Base-by-base conservation (phyloP, 2,329 filamentous ascomycete species). In the Leptographium radiaticola region DNA sequence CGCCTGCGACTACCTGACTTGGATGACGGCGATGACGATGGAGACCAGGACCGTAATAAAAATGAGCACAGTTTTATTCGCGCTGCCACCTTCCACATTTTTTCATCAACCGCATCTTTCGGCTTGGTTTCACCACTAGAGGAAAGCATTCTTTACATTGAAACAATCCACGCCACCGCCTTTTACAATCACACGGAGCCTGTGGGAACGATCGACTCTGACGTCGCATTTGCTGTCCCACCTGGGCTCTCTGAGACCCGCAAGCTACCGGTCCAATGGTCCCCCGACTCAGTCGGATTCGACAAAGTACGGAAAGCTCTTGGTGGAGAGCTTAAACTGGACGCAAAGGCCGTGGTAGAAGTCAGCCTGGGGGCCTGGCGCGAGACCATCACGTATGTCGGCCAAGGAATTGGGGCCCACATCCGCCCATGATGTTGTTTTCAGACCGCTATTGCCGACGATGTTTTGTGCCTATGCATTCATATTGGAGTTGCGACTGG, bases 41-140 rank as follows among this genome's bases (percentile, higher is more conserved):
- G 63, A 4, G 61, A 70, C 64, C 68, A 67, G 25, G 64, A 65
- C 13, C 63, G n/a, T 12, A 12, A 44, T 7, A 45, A 65, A 10
- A 63, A 65, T 34, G 64, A 65, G 18, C 68, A 70, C 30, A 55
- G 51, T 59, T 96, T 97, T 66, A 89, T 98, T 61, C 80, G 85
- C 64, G 83, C 88, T 61, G 87, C 90, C 12, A 91, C 84, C 8
- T 83, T 98, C 68, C 89, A 97, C 69, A 69, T 97, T 52, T 76
- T 93, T 58, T 86, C 87, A 16, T 95, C 89, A 0, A 89, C 89
- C 0, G 91, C 91, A 4, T 81, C 84, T 1, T 96, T 98, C 67
- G 83, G 80, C 0, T 75, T 97, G 25, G 76, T 83, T 42, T 96
- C 90, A 0, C 93, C 93, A 0, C 73, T 97, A 10, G 70, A 74